Conservation (phyloP, 768 basidiomycete genomes). For the Lactarius evosmus region DNA sequence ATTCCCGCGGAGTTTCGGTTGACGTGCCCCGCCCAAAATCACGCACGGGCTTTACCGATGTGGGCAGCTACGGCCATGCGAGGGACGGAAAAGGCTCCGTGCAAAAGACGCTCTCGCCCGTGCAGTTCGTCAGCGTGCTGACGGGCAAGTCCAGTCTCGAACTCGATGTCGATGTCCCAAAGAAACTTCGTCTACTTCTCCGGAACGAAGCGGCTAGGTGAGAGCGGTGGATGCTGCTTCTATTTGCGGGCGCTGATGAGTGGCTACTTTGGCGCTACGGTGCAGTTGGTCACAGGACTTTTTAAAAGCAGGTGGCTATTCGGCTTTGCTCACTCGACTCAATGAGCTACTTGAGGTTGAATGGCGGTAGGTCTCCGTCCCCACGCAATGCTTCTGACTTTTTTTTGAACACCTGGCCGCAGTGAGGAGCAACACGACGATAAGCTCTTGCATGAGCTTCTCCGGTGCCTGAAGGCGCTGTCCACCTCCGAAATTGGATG, state of each 20-base stretch:
- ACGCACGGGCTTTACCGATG: conserved; percentile 43
- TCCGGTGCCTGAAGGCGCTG: conserved; percentile 92
- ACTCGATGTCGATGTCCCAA: conserved; percentile 84
- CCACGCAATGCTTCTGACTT: not conserved
- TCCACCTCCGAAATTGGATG: conserved; percentile 88
- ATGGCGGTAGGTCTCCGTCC: conserved; percentile 68
- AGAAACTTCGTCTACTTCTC: conserved; percentile 81
- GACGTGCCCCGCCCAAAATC: conserved; percentile 54
- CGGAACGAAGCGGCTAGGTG: conserved; percentile 90
- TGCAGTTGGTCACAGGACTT: conserved; percentile 89
- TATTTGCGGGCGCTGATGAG: conserved; percentile 9
- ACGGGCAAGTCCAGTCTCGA: conserved; percentile 62
- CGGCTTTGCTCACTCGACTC: conserved; percentile 73
- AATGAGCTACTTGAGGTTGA: conserved; percentile 93
- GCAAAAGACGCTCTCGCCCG: conserved; percentile 57
- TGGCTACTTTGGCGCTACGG: not conserved
- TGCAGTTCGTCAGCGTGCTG: conserved; percentile 64
- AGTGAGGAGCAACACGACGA: conserved; percentile 99
- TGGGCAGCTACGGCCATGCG: conserved; percentile 1
- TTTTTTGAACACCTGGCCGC: conserved; percentile 8
- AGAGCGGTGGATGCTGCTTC: conserved; percentile 23
- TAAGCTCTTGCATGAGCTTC: conserved; percentile 84
- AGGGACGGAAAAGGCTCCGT: conserved; percentile 49
- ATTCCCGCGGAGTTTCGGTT: conserved; percentile 60
- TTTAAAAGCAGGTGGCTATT: conserved; percentile 79